Evolutionary conservation across 176 grass and related monocot genomes (phyloP).

Genomic region (Juncus inflexus): DNA sequence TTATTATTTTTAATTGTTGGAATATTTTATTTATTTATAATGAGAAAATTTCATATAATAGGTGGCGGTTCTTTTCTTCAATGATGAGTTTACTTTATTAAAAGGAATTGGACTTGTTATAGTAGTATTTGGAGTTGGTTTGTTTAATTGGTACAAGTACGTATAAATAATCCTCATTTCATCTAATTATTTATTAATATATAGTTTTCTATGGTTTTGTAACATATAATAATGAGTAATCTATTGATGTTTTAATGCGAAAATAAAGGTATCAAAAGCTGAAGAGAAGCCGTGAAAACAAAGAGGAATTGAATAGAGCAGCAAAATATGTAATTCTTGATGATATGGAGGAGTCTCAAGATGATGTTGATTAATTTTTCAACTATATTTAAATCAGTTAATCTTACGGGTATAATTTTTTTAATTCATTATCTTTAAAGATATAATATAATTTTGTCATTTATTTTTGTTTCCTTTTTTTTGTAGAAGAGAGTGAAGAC

Average conservation of each 20-base stretch:
- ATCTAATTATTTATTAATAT: slow-evolving; percentile 6
- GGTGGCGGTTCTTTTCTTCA: slow-evolving; percentile 93
- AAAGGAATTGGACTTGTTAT: slow-evolving; percentile 70
- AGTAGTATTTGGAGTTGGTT: slow-evolving; percentile 79
- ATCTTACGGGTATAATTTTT: slow-evolving; percentile 16
- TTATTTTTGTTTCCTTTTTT: not conserved
- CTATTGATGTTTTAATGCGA: slow-evolving; percentile 13
- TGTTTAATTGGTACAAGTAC: slow-evolving; percentile 97
- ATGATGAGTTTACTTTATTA: slow-evolving; percentile 92
- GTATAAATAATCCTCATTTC: slow-evolving; percentile 30
- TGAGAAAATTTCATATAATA: slow-evolving; percentile 29
- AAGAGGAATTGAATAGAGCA: slow-evolving; percentile 33
- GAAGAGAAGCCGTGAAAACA: slow-evolving; percentile 47
- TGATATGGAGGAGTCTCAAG: slow-evolving; percentile 53
- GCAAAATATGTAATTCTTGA: slow-evolving; percentile 92
- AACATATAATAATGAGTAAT: slow-evolving; percentile 9
- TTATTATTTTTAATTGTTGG: slow-evolving; percentile 8
- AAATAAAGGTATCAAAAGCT: slow-evolving; percentile 65
- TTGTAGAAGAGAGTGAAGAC: not conserved
- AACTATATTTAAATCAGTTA: slow-evolving; percentile 19
- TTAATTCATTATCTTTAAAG: not conserved
- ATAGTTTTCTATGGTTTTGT: not conserved
- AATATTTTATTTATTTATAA: slow-evolving; percentile 11
- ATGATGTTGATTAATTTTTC: slow-evolving; percentile 35
- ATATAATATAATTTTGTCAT: not conserved